These are phyloP conservation scores for Metschnikowia vanudenii DNA, from an alignment of 805 yeast species.

Conservation along the genomic window DNA sequence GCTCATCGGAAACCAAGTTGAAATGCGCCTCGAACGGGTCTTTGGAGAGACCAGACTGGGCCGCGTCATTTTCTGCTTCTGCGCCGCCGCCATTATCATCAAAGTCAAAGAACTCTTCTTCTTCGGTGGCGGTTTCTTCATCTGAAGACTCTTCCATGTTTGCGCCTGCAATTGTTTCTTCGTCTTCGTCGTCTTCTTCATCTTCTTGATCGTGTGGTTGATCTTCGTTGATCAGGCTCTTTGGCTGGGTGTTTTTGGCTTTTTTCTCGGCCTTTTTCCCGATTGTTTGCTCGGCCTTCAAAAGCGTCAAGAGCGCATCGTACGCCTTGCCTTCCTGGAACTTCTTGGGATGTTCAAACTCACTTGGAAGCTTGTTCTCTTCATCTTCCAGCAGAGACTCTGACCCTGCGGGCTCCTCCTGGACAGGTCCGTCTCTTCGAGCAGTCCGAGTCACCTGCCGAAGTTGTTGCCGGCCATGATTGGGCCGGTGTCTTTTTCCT, in stretches of 20 bases:
- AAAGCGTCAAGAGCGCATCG: constrained; percentile 62
- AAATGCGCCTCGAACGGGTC: constrained; percentile 85
- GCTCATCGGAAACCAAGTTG: constrained; percentile 47
- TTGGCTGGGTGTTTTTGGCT: no score
- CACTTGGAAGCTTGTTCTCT: constrained; percentile 11
- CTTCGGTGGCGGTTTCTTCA: constrained; percentile 21
- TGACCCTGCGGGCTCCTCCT: constrained; percentile 16
- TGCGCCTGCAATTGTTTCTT: constrained; percentile 29
- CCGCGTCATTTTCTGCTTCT: not conserved
- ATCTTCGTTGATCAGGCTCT: no score
- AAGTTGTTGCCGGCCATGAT: constrained; percentile 59
- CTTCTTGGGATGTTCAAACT: constrained; percentile 18
- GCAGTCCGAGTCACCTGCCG: constrained; percentile 60
- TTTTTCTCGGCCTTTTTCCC: constrained; percentile 32
- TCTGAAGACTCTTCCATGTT: constrained; percentile 23
- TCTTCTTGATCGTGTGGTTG: no score
- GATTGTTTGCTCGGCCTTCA: constrained; percentile 33
- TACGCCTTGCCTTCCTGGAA: constrained; percentile 48
- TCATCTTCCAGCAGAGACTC: constrained; percentile 15
- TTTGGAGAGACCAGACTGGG: constrained; percentile 21
- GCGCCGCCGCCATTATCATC: constrained; percentile 5
- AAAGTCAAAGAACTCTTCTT: constrained; percentile 15
- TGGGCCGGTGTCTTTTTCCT: constrained; percentile 19
- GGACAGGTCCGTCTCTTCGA: constrained; percentile 28
- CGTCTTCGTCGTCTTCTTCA: no score